phyloP scores from a whole-genome alignment of 805 yeast genomes.

The Barnettozyma populi region DNA sequence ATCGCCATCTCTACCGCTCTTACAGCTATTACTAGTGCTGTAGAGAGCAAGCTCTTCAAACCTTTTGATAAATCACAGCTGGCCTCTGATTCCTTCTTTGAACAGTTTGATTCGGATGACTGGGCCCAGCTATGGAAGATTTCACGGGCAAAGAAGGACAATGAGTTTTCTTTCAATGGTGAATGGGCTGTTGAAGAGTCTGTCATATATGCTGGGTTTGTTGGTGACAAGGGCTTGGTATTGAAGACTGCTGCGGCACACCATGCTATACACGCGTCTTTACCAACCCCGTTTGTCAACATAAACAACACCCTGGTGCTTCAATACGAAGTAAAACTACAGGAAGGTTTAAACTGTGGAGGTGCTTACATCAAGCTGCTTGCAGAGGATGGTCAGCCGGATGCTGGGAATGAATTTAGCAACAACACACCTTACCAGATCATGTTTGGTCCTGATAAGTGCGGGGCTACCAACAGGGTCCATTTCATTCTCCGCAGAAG shows the following conservation, averaged over 20 bases:
- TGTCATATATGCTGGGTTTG: conserved; percentile 49
- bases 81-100: conserved; percentile 48
- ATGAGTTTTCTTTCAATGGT: conserved; percentile 59
- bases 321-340: conserved; percentile 86
- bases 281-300: conserved; percentile 55
- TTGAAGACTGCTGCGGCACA: conserved; percentile 71
- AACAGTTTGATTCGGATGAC: conserved; percentile 48
- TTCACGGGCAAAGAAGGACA: conserved; percentile 51
- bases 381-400: conserved; percentile 34
- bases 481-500: conserved; percentile 67
- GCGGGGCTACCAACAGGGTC: conserved; percentile 76
- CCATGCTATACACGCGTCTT: conserved; percentile 69
- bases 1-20: conserved; percentile 22
- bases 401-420: conserved; percentile 43
- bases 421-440: conserved; percentile 71
- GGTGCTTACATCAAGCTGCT: conserved; percentile 85
- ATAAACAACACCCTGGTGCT: conserved; percentile 63
- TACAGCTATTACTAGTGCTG: conserved; percentile 17
- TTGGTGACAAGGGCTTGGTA: conserved; percentile 70
- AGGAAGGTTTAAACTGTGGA: conserved; percentile 75
- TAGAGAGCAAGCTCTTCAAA: conserved; percentile 26
- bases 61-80: conserved; percentile 34
- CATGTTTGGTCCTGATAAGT: conserved; percentile 93
- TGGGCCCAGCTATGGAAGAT: conserved; percentile 47
- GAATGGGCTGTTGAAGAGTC: conserved; percentile 72